These are phyloP conservation scores for Candida pseudoviswanathii DNA, from an alignment of 1,139 yeast species.

Conservation along the genomic window DNA sequence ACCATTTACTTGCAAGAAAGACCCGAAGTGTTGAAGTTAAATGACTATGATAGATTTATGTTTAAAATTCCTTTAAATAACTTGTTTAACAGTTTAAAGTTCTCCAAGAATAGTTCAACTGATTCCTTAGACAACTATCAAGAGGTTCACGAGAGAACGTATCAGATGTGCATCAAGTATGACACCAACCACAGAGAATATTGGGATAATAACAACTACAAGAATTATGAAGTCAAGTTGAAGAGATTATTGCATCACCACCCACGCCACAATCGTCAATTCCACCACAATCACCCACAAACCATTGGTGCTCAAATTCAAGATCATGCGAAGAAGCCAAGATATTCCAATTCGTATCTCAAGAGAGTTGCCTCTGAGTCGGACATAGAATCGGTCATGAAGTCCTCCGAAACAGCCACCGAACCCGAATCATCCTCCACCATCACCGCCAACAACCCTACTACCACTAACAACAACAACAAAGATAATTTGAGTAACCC, in stretches of 20 bases:
- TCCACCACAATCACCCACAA: constrained; percentile 14
- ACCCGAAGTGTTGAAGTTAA: constrained; percentile 51
- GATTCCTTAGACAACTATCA: constrained; percentile 10
- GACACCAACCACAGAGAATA: constrained; percentile 49
- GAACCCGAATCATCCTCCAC: background rate
- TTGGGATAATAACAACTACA: constrained; percentile 75
- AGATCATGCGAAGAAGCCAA: constrained; percentile 32
- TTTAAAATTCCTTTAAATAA: constrained; percentile 53
- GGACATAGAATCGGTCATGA: constrained; percentile 19
- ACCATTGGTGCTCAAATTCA: constrained; percentile 16
- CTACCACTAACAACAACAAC: background rate
- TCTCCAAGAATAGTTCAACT: constrained; percentile 14
- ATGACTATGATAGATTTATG: constrained; percentile 60
- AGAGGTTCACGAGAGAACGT: constrained; percentile 21
- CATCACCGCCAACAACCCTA: background rate
- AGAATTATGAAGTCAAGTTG: constrained; percentile 61
- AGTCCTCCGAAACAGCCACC: background rate
- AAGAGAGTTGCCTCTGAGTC: constrained; percentile 40
- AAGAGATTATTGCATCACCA: constrained; percentile 21
- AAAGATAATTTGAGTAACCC: constrained; percentile 5
- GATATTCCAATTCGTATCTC: constrained; percentile 42
- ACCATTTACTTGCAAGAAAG: constrained; percentile 64
- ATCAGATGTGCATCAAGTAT: constrained; percentile 63
- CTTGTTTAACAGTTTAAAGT: constrained; percentile 34
- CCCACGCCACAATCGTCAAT: constrained; percentile 9